Percentiles rank a stretch among this genome's conserved stretches.
Evolutionary conservation across 2,329 filamentous ascomycete genomes (phyloP).

Genomic region (Acrocalymma vagum): DNA sequence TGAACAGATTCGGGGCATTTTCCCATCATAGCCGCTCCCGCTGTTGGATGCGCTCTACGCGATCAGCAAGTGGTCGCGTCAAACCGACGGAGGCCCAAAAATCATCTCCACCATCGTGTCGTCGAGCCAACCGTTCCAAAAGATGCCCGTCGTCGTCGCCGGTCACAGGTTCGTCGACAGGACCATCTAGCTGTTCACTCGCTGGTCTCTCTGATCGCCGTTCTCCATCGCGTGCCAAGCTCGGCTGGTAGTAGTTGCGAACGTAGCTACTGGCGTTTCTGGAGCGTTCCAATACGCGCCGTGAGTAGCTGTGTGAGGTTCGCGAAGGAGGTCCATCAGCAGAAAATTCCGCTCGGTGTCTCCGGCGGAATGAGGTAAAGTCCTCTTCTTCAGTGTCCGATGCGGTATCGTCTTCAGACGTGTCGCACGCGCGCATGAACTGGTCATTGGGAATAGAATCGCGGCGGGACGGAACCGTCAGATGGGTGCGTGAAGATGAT

Average conservation of each 20-base stretch:
- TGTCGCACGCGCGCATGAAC: constrained; percentile 62
- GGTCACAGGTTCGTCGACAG: constrained; percentile 24
- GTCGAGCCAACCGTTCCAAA: constrained; percentile 72
- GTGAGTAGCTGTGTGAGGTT: constrained; percentile 36
- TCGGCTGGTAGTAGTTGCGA: constrained; percentile 32
- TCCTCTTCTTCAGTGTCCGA: constrained; percentile 64
- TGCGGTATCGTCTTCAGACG: constrained; percentile 49
- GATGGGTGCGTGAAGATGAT: constrained; percentile 45
- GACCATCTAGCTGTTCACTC: constrained; percentile 25
- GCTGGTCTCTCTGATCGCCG: constrained; percentile 10
- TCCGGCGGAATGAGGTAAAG: constrained; percentile 12
- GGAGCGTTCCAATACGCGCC: constrained; percentile 34
- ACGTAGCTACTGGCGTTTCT: constrained; percentile 38
- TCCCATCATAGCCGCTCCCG: constrained; percentile 38
- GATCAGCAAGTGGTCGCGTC: constrained; percentile 41
- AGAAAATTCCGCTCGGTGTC: constrained; percentile 28
- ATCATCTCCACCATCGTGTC: constrained; percentile 81
- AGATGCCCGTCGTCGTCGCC: constrained; percentile 54
- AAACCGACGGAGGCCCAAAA: constrained; percentile 71
- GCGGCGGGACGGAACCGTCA: constrained; percentile 46
- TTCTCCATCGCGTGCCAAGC: constrained; percentile 11
- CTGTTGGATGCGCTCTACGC: constrained; percentile 44
- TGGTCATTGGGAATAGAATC: constrained; percentile 53
- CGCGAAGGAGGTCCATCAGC: constrained; percentile 36
- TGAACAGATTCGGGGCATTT: too few species aligned